Evolutionary conservation across 2,329 filamentous ascomycete genomes (phyloP).

Genomic region (Zymoseptoria passerinii): DNA sequence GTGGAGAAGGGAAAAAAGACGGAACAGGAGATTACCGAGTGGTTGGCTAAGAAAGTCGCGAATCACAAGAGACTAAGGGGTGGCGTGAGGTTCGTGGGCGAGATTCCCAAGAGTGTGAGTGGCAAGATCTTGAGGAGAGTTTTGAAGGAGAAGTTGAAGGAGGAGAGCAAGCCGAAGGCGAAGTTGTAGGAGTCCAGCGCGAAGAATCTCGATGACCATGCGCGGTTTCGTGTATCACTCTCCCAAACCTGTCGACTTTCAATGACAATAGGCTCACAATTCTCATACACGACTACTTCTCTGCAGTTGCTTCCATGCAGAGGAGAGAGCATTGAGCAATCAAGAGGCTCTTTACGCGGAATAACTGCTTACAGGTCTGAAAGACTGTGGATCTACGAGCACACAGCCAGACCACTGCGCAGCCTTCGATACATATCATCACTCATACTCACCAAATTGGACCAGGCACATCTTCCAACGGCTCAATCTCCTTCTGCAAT

Average conservation of each 20-base stretch:
- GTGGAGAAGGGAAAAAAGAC: slow-evolving; percentile 21
- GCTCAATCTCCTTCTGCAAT: slow-evolving; percentile 47
- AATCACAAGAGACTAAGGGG: slow-evolving; percentile 46
- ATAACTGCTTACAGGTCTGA: too few relatives aligned
- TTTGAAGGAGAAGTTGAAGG: slow-evolving; percentile 41
- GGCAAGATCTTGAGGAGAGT: slow-evolving; percentile 65
- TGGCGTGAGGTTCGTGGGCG: slow-evolving; percentile 57
- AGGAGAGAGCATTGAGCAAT: too few relatives aligned
- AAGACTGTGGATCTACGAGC: too few relatives aligned
- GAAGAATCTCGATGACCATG: neutral
- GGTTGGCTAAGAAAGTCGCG: slow-evolving; percentile 59
- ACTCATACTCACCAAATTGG: neutral
- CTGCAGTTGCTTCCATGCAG: too few relatives aligned
- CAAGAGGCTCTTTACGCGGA: too few relatives aligned
- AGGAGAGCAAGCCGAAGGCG: slow-evolving; percentile 35
- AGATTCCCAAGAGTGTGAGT: slow-evolving; percentile 63
- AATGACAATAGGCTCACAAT: neutral
- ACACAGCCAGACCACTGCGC: too few relatives aligned
- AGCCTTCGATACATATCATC: neutral
- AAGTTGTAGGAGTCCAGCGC: slow-evolving; percentile 30
- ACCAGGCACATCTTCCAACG: slow-evolving; percentile 34
- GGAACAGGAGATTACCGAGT: slow-evolving; percentile 46
- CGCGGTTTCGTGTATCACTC: neutral
- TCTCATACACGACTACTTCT: neutral
- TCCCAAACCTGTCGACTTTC: neutral